Conservation (phyloP, 257 asterid species). For the Nicotiana benthamiana region DNA sequence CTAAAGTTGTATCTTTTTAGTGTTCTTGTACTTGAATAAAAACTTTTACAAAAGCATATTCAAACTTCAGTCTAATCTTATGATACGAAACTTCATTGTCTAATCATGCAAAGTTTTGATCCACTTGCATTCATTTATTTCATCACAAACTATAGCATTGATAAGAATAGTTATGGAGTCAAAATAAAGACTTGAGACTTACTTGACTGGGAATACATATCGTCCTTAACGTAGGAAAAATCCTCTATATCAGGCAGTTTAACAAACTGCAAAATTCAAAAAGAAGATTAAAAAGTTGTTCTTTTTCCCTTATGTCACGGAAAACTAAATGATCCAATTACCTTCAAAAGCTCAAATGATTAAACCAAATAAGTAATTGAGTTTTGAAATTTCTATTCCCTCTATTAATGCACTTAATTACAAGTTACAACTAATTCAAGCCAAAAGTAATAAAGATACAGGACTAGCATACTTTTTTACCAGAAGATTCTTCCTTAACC, state of each 20-base stretch:
- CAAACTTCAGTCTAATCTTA: no score
- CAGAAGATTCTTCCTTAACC: slow-evolving; percentile 27
- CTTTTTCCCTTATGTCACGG: background rate
- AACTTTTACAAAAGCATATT: background rate
- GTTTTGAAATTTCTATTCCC: background rate
- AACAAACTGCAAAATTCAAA: slow-evolving; percentile 35
- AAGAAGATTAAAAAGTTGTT: background rate
- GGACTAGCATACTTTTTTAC: slow-evolving; percentile 26
- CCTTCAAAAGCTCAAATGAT: background rate
- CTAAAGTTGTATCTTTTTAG: background rate
- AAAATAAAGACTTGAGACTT: slow-evolving; percentile 23
- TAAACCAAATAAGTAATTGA: background rate
- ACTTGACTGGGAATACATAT: slow-evolving; percentile 34
- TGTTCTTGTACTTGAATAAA: background rate
- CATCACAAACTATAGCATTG: background rate
- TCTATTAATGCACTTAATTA: background rate
- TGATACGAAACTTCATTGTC: background rate
- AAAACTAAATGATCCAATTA: background rate
- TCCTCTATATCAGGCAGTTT: slow-evolving; percentile 79
- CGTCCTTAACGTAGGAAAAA: slow-evolving; percentile 51
- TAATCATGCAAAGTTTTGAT: background rate
- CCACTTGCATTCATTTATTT: background rate
- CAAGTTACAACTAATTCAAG: background rate
- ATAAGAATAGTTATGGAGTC: background rate
- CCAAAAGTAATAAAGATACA: background rate